These are phyloP conservation scores for Sedum album DNA, from an alignment of 164 flowering plant genomes.

Conservation along the genomic window DNA sequence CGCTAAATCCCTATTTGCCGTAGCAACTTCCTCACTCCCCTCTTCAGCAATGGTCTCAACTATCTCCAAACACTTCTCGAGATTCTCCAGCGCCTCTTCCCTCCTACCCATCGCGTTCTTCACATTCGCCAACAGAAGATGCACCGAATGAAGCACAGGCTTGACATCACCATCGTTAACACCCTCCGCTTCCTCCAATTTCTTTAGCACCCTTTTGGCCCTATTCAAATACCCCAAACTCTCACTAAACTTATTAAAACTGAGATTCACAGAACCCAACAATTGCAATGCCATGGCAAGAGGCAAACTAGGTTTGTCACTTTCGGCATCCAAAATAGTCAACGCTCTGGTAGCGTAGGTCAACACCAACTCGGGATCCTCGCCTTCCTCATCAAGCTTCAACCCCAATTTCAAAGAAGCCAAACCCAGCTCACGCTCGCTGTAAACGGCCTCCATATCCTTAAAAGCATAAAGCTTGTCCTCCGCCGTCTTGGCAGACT, in stretches of 20 bases:
- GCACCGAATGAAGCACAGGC: slow-evolving; percentile 69
- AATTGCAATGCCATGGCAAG: slow-evolving; percentile 79
- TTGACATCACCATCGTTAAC: slow-evolving; percentile 32
- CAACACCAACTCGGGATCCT: slow-evolving; percentile 53
- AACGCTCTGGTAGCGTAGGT: slow-evolving; percentile 60
- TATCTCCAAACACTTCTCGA: slow-evolving; percentile 58
- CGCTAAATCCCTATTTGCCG: slow-evolving; percentile 63
- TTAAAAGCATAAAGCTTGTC: slow-evolving; percentile 57
- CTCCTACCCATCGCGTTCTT: slow-evolving; percentile 85
- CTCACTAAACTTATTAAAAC: slow-evolving; percentile 59
- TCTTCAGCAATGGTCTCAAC: slow-evolving; percentile 57
- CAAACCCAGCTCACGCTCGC: slow-evolving; percentile 62
- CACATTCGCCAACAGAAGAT: slow-evolving; percentile 53
- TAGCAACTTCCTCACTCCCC: slow-evolving; percentile 60
- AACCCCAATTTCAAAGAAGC: slow-evolving; percentile 73
- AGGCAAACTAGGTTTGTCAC: slow-evolving; percentile 30
- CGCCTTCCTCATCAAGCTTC: slow-evolving; percentile 64
- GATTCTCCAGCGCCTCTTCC: slow-evolving; percentile 70
- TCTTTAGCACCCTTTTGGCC: slow-evolving; percentile 54
- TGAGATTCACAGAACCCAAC: slow-evolving; percentile 60
- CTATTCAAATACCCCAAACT: slow-evolving; percentile 64
- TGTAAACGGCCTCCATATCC: slow-evolving; percentile 54
- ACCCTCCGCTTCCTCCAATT: slow-evolving; percentile 39
- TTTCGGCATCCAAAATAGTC: slow-evolving; percentile 34
- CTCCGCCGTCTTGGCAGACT: slow-evolving; percentile 47